Conservation (phyloP, 176 grass and related monocot species). For the Ananas comosus region DNA sequence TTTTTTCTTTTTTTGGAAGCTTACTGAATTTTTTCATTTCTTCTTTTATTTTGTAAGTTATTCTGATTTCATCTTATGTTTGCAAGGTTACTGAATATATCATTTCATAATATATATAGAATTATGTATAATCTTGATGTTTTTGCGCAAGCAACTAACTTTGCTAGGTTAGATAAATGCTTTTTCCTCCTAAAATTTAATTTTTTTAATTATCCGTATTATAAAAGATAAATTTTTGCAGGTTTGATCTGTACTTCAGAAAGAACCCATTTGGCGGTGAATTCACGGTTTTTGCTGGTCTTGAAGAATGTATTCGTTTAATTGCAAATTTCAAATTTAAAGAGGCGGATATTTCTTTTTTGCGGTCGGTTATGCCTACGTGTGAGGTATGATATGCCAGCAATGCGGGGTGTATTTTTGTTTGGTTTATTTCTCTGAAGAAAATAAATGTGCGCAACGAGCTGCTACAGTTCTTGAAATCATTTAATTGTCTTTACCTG, state of each 20-base stretch:
- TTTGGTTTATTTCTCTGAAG: background rate
- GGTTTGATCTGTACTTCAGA: slow-evolving; percentile 95
- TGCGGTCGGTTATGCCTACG: slow-evolving; percentile 69
- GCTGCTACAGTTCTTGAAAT: background rate
- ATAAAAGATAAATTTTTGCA: slow-evolving; percentile 23
- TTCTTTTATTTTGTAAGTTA: background rate
- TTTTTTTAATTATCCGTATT: background rate
- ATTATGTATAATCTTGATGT: background rate
- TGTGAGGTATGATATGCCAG: slow-evolving; percentile 51
- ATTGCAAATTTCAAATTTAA: slow-evolving; percentile 92
- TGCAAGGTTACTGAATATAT: background rate
- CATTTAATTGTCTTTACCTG: background rate
- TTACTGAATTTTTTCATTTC: background rate
- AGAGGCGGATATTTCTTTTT: slow-evolving; percentile 62
- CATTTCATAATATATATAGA: background rate
- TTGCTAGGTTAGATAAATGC: background rate
- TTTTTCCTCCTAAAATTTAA: slow-evolving; percentile 22
- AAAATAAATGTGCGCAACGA: background rate
- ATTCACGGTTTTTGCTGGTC: slow-evolving; percentile 91
- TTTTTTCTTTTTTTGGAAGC: background rate
- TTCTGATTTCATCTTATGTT: background rate
- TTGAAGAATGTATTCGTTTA: slow-evolving; percentile 94
- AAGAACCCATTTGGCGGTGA: slow-evolving; percentile 97
- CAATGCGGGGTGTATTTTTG: background rate
- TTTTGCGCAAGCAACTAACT: background rate